Conservation (phyloP, 768 basidiomycete genomes). For the Mycena pura region DNA sequence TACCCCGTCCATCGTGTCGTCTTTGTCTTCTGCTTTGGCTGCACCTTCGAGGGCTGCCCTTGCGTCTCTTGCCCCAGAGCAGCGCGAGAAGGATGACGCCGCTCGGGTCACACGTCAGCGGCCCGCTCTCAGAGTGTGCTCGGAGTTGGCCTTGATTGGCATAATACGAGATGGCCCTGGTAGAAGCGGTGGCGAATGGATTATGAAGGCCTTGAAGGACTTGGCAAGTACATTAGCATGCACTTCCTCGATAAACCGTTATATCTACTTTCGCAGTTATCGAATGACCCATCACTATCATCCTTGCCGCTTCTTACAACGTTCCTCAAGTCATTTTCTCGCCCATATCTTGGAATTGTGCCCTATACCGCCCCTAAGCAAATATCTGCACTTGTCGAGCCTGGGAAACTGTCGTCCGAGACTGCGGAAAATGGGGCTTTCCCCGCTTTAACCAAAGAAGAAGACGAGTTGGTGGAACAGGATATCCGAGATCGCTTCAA, state of each 20-base stretch:
- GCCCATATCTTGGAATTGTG: slow-evolving; percentile 84
- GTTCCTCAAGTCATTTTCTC: slow-evolving; percentile 92
- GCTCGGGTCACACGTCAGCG: slow-evolving; percentile 82
- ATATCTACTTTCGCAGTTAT: slow-evolving; percentile 60
- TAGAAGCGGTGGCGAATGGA: slow-evolving; percentile 83
- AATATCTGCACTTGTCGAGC: slow-evolving; percentile 59
- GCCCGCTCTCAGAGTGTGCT: slow-evolving; percentile 83
- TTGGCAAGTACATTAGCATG: slow-evolving; percentile 61
- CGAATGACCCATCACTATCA: slow-evolving; percentile 84
- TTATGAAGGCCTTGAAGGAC: slow-evolving; percentile 87
- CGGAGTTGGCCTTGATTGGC: slow-evolving; percentile 89
- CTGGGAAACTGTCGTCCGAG: slow-evolving; percentile 58
- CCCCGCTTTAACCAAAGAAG: slow-evolving; percentile 52
- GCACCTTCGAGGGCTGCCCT: slow-evolving; percentile 65
- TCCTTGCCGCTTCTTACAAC: slow-evolving; percentile 91
- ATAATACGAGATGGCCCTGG: slow-evolving; percentile 76
- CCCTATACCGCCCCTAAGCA: slow-evolving; percentile 64
- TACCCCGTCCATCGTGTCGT: slow-evolving; percentile 70
- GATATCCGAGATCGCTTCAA: slow-evolving; percentile 90
- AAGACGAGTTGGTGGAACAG: slow-evolving; percentile 81
- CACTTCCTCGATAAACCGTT: slow-evolving; percentile 12
- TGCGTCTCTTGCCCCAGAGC: slow-evolving; percentile 69
- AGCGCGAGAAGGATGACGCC: slow-evolving; percentile 92
- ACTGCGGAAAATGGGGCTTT: slow-evolving; percentile 42
- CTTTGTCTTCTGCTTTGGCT: slow-evolving; percentile 62